Percentiles rank a stretch among this genome's conserved stretches.
Conservation (phyloP, 1,284 basidiomycete species). For the Cutaneotrichosporon dermatis region DNA sequence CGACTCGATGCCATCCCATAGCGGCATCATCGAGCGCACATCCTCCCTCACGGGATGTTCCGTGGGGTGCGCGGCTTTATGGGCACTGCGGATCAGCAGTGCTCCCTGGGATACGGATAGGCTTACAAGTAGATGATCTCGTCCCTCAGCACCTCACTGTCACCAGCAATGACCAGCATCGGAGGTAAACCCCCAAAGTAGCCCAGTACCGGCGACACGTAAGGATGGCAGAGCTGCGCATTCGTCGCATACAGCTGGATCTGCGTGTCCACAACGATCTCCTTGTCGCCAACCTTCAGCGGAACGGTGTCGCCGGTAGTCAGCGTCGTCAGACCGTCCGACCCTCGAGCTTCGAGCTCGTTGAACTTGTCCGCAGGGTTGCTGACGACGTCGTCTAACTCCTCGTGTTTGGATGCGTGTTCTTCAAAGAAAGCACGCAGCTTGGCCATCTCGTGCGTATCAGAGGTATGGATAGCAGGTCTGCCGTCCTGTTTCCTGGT, state of each 20-base stretch:
- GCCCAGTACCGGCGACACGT: slow-evolving; percentile 74
- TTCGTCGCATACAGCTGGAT: slow-evolving; percentile 89
- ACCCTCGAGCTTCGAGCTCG: slow-evolving; percentile 3
- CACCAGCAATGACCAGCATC: slow-evolving; percentile 75
- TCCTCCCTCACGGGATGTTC: slow-evolving; percentile 64
- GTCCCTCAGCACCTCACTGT: slow-evolving; percentile 87
- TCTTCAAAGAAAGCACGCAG: background rate
- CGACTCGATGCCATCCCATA: slow-evolving; percentile 62
- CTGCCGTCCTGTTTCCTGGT: background rate
- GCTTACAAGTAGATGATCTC: slow-evolving; percentile 88
- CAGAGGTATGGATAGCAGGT: background rate
- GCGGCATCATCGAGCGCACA: slow-evolving; percentile 61
- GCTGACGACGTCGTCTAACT: background rate
- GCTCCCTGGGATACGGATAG: no score
- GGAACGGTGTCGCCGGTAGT: slow-evolving; percentile 31
- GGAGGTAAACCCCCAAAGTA: slow-evolving; percentile 91
- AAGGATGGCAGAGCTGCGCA: slow-evolving; percentile 73
- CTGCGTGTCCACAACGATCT: slow-evolving; percentile 54
- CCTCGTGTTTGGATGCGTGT: background rate
- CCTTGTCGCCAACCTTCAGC: slow-evolving; percentile 15
- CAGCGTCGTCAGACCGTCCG: slow-evolving; percentile 17
- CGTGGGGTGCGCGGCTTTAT: slow-evolving; percentile 82
- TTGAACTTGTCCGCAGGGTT: slow-evolving; percentile 32
- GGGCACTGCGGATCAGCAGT: slow-evolving; percentile 61
- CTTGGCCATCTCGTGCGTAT: background rate